Base-by-base conservation (phyloP, 441 rosid species). In the Pelargonium myrrhifolium region DNA sequence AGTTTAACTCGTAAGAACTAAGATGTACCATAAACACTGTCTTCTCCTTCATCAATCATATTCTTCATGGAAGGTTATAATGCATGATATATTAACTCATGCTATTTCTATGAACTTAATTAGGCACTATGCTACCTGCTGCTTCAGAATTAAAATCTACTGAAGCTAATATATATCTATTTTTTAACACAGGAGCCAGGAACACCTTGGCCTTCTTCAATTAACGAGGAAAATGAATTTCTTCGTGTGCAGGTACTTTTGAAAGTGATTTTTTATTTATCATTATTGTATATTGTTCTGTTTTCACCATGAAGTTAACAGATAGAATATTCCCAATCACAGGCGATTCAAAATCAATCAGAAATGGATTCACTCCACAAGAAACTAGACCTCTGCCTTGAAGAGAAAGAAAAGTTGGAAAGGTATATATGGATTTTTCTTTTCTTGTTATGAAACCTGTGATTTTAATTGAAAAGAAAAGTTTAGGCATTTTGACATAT, bases 211-310 rank as follows among this genome's bases (percentile, higher is more conserved):
- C 74, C 72, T 45, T 80, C 88, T 18, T 75, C 78, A 10, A 65
- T 87, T 22, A 87, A 79, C 39, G 94, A 87, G 76, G 98, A 94
- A 79, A 92, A 88, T 76, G 97, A 94, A 71, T 89, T 94, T 76
- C 87, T 94, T 24, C 87, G 86, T 60, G 67, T 92, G 83, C 98
- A 94, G 94, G 99, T 93, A 74, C 56, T 3, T 62, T 62, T n/a
- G 22, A 14, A 58, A 58, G 49, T 58, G 22, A 11, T 21, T 22
- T 22, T 58, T 9, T 21, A 9, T 58, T 3, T 9, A 9, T 10
- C 12, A 5, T 21, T 3, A 6, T 4, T 28, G 31, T 28, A 1
- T 22, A 24, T 9, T 58, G 35, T 22, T 4, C n/a, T 22, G 3
- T 56, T 21, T 53, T 56, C 9, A 9, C 62, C 62, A 22, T 58